A percentile compares a stretch with the other conserved stretches of the same genome.
These are phyloP conservation scores for Megacollybia platyphylla DNA, from an alignment of 1,284 basidiomycete species.

Conservation along the genomic window DNA sequence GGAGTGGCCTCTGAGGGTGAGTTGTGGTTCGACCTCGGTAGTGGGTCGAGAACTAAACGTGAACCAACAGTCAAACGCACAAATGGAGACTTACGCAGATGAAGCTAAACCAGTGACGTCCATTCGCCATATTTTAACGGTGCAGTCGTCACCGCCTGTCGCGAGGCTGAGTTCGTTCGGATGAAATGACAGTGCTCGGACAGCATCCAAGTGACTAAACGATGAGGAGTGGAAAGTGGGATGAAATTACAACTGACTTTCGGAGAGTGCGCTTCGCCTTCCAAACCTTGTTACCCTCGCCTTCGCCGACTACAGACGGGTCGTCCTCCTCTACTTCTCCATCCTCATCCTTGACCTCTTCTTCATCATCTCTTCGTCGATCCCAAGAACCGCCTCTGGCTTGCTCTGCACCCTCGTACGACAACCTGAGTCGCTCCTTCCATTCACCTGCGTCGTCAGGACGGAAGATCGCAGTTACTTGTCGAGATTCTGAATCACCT, in stretches of 20 bases:
- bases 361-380: conserved; percentile 37
- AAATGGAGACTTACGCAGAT: conserved; percentile 40
- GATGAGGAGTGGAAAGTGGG: conserved; percentile 3
- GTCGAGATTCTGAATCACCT: conserved; percentile 28
- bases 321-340: conserved; percentile 58
- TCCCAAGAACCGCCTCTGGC: conserved; percentile 17
- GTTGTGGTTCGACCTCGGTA: conserved; percentile 80
- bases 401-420: conserved; percentile 47
- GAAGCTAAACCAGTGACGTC: conserved; percentile 62
- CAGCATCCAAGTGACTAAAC: conserved; percentile 85
- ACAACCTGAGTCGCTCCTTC: conserved; percentile 60
- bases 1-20: conserved; percentile 89
- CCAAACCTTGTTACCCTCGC: conserved; percentile 69
- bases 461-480: conserved; percentile 71
- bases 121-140: conserved; percentile 92
- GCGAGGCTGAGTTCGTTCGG: conserved; percentile 74
- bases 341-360: conserved; percentile 43
- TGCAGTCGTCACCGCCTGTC: conserved; percentile 89
- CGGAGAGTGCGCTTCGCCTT: conserved; percentile 73
- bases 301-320: conserved; percentile 46
- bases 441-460: conserved; percentile 77
- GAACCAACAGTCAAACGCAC: conserved; percentile 8
- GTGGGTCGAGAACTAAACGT: conserved; percentile 40
- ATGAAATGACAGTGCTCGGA: conserved; percentile 83
- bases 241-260: conserved; percentile 48